Percentiles rank a stretch among this genome's conserved stretches.
Evolutionary conservation across 768 basidiomycete genomes (phyloP).

Genomic region (Gloeopeniophorella convolvens): DNA sequence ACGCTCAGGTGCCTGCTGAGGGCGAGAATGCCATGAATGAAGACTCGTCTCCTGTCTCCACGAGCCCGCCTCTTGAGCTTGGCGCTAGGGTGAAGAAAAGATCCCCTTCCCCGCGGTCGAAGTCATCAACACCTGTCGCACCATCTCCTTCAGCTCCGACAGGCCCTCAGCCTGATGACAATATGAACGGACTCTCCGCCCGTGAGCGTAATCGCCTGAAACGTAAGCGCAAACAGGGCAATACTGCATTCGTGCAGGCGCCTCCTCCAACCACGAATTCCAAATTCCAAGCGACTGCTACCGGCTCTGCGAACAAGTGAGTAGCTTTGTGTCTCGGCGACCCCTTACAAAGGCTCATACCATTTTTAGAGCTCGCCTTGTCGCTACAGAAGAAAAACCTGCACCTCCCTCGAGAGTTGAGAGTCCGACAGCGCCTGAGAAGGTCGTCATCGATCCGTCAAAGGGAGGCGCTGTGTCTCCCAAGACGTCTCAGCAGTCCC

Average conservation of each 20-base stretch:
- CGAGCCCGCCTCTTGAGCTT: conserved; percentile 38
- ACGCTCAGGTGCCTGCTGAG: conserved; percentile 31
- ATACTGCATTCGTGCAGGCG: conserved; percentile 70
- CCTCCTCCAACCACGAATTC: conserved; percentile 51
- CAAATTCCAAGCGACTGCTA: conserved; percentile 55
- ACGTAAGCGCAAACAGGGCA: conserved; percentile 86
- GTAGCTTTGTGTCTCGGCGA: conserved; percentile 19
- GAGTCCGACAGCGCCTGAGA: conserved; percentile 55
- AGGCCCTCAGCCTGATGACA: conserved; percentile 38
- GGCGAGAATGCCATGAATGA: conserved; percentile 34
- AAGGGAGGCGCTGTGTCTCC: conserved; percentile 84
- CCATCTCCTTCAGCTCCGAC: conserved; percentile 44
- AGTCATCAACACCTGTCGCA: conserved; percentile 38
- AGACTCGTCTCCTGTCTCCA: conserved; percentile 30
- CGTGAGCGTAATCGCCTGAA: conserved; percentile 93
- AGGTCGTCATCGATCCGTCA: conserved; percentile 69
- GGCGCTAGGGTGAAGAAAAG: conserved; percentile 24
- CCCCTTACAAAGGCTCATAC: not conserved
- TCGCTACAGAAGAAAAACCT: conserved; percentile 54
- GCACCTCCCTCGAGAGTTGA: conserved; percentile 44
- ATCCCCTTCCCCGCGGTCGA: conserved; percentile 36
- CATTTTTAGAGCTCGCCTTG: conserved; percentile 56
- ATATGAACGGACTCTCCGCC: conserved; percentile 64
- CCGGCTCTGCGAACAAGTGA: conserved; percentile 55
- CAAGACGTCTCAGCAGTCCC: conserved; percentile 68